Percentiles rank a stretch among this genome's conserved stretches.
These are phyloP conservation scores for Phytophthora cryptogea DNA, from an alignment of 352 stramenopile species.

Conservation along the genomic window DNA sequence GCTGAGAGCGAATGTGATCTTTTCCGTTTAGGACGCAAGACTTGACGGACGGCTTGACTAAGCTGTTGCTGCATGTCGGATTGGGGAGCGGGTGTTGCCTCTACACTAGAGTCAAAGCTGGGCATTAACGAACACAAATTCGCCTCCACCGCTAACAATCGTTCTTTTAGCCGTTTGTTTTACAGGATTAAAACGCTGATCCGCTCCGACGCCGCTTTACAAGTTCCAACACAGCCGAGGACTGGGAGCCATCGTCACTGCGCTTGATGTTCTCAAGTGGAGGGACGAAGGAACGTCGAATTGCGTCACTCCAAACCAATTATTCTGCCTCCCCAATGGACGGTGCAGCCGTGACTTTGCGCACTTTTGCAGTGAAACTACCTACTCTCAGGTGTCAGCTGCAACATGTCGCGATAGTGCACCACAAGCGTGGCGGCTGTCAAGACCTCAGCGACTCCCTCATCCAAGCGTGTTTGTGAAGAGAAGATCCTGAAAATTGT, in stretches of 20 bases:
- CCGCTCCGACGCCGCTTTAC: conserved; percentile 8
- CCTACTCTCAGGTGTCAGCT: neutral
- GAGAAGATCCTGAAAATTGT: no score
- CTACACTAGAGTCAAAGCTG: no score
- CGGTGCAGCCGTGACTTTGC: neutral
- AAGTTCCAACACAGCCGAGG: neutral
- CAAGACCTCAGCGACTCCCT: conserved; percentile 11
- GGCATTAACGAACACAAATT: neutral
- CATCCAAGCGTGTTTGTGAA: neutral
- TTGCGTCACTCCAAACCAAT: neutral
- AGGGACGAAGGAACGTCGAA: conserved; percentile 1
- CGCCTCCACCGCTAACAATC: conserved; percentile 5
- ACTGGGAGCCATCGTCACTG: neutral
- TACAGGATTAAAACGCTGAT: conserved; percentile 11
- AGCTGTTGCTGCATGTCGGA: neutral
- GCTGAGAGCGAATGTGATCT: neutral
- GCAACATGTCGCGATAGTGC: conserved; percentile 13
- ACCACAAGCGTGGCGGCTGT: conserved; percentile 7
- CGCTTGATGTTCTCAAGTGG: neutral
- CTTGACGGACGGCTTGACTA: neutral
- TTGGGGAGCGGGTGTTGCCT: no score
- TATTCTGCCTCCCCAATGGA: no score
- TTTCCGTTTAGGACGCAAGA: neutral
- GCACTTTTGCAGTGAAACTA: conserved; percentile 5
- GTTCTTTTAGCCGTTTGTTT: conserved; percentile 18